Evolutionary conservation across 129 eudicot species (phyloP), one percentile per base, ranked within the genome.

Genomic region (Escallonia herrerae): DNA sequence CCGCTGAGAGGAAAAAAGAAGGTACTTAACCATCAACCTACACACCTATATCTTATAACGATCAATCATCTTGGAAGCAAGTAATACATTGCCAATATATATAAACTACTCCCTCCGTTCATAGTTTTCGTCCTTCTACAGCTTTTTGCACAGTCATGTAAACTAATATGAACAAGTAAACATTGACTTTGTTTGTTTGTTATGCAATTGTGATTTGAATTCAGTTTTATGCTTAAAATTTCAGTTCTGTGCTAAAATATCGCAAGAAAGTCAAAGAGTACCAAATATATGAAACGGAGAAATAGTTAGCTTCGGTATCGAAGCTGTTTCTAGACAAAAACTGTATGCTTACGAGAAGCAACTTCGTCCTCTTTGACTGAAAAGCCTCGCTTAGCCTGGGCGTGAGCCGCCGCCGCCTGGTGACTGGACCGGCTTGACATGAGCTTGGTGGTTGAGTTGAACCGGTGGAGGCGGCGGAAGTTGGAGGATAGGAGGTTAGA

Each of bases 271-370:
- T 8, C 12, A 49, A 7, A 7, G 54, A n/a, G 11, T 3, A 49
- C 9, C 9, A 49, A 49, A 49, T 49, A 49, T n/a, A 49, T 0
- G 12, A 49, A 49, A 49, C 11, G 33, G 33, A 22, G 33, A 22
- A 22, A 22, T 22, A 22, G 33, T 22, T 22, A 0, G 33, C 33
- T 22, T 22, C 33, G 33, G 33, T 22, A 22, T 22, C 33, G 33
- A 49, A 5, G 9, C 9, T 49, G 11, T 49, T 7, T 49, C 0
- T 7, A 8, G 4, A 5, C 10, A 49, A 2, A 11, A 49, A 49
- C 12, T 54, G 12, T 45, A 2, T 40, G 62, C 76, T 77, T 72
- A 83, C 96, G 42, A 41, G 95, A 74, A 70, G 96, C 95, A 58
- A 71, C 60, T 62, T 74, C 79, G 43, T 76, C 93, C 8, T 71